Percentiles rank a stretch among this genome's conserved stretches.
phyloP scores from a whole-genome alignment of 805 yeast species.

The Naumovozyma dairenensis region DNA sequence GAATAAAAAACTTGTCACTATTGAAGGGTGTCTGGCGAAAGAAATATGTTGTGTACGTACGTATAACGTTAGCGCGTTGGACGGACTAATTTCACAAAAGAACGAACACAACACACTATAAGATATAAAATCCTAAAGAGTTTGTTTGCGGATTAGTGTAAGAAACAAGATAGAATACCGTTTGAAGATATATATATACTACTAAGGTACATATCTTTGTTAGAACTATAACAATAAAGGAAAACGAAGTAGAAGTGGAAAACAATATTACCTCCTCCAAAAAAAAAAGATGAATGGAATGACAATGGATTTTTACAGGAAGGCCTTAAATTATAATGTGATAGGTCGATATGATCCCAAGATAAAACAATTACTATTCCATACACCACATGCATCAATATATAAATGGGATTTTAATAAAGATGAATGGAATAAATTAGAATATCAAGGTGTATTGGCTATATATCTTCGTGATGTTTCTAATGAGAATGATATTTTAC shows the following conservation, averaged over 20 bases:
- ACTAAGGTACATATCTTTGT: too few species aligned
- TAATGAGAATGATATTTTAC: slow-evolving; percentile 13
- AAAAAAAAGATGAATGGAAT: too few species aligned
- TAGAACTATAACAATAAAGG: neutral
- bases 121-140: too few species aligned
- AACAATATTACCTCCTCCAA: neutral
- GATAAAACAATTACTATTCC: slow-evolving; percentile 55
- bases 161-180: too few species aligned
- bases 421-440: slow-evolving; percentile 63
- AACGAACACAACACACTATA: too few species aligned
- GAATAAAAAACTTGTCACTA: too few species aligned
- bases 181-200: too few species aligned
- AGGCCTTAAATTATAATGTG: slow-evolving; percentile 65
- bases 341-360: slow-evolving; percentile 68
- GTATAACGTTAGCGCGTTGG: too few species aligned
- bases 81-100: too few species aligned
- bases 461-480: slow-evolving; percentile 46
- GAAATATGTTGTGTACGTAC: too few species aligned
- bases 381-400: slow-evolving; percentile 63
- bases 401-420: slow-evolving; percentile 48
- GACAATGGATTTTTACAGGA: slow-evolving; percentile 47
- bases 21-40: too few species aligned
- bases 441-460: slow-evolving; percentile 61
- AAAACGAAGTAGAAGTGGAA: neutral
- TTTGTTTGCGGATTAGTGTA: too few species aligned